These are phyloP conservation scores for Scedosporium aurantiacum DNA, from an alignment of 2,329 filamentous ascomycete genomes.

Conservation along the genomic window DNA sequence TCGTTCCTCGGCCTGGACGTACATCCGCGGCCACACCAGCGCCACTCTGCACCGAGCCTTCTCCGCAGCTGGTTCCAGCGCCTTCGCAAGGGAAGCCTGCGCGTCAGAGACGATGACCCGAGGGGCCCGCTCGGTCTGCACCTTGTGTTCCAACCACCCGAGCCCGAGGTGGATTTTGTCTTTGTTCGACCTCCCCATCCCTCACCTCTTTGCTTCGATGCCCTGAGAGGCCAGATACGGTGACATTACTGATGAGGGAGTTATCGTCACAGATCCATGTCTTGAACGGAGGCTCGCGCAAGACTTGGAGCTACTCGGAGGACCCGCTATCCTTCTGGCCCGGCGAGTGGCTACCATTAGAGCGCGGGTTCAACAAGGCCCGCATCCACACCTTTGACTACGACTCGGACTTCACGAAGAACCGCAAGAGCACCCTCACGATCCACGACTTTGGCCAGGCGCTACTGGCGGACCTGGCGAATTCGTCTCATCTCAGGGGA, in stretches of 20 bases:
- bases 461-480: background rate
- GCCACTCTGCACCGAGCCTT: too few species aligned
- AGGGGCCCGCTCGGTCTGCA: background rate
- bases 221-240: too few species aligned
- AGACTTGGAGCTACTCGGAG: slow-evolving; percentile 10
- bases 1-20: too few species aligned
- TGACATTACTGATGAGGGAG: background rate
- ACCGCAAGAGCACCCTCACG: slow-evolving; percentile 4
- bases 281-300: slow-evolving; percentile 10
- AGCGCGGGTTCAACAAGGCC: slow-evolving; percentile 10
- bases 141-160: background rate
- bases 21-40: too few species aligned
- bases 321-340: slow-evolving; percentile 10
- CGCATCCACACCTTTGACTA: slow-evolving; percentile 12
- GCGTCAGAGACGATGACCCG: background rate
- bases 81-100: too few species aligned
- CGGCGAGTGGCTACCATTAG: slow-evolving; percentile 11
- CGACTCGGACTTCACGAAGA: slow-evolving; percentile 10
- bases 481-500: background rate
- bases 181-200: background rate
- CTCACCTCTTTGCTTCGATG: too few species aligned
- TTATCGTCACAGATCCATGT: slow-evolving; percentile 9
- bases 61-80: too few species aligned
- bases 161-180: background rate
- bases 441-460: slow-evolving; percentile 1